Base-by-base conservation (phyloP, 441 rosid species). In the Pelargonium citronellum region DNA sequence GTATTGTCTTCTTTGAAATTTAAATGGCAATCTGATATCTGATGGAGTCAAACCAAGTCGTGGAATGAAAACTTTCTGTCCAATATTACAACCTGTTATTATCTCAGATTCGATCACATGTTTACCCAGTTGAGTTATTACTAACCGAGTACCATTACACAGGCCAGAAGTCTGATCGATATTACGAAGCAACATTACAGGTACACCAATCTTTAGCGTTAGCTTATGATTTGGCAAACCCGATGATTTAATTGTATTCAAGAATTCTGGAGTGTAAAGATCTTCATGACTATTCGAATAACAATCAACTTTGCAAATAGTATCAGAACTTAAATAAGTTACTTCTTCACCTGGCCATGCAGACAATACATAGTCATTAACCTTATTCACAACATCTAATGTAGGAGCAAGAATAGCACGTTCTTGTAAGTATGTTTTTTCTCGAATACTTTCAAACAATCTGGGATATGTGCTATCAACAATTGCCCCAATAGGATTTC, bases 121-220 rank as follows among this genome's bases (percentile, higher is more conserved):
- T 3, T 13, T 20, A 0, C 11, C 5, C 9, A 24, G 58, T 69
- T 57, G 73, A 0, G 53, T 74, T 1, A 68, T 5, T 15, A 22
- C 34, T n/a, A 68, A 17, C 7, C 34, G 51, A 4, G 73, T 73
- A 7, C 68, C 76, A 68, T 61, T 69, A 15, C 69, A 69, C 1
- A 74, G 13, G 0, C 66, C 61, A 0, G 4, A 0, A 3, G 3
- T 20, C 11, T 46, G 66, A 2, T 69, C 57, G 1, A 74, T n/a
- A 55, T 74, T 74, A 15, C 78, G 3, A 0, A 74, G 10, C 0
- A 74, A 8, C 66, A 74, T 74, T 0, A 69, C 10, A 0, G 60
- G 37, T 5, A 13, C 19, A 12, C 61, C 66, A 1, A 43, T 7
- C 27, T 58, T 67, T 3, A 73, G 24, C 1, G 4, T 12, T 5